These are phyloP conservation scores for Ceratobasidium sp. DNA, from an alignment of 1,284 basidiomycete genomes.

Conservation along the genomic window DNA sequence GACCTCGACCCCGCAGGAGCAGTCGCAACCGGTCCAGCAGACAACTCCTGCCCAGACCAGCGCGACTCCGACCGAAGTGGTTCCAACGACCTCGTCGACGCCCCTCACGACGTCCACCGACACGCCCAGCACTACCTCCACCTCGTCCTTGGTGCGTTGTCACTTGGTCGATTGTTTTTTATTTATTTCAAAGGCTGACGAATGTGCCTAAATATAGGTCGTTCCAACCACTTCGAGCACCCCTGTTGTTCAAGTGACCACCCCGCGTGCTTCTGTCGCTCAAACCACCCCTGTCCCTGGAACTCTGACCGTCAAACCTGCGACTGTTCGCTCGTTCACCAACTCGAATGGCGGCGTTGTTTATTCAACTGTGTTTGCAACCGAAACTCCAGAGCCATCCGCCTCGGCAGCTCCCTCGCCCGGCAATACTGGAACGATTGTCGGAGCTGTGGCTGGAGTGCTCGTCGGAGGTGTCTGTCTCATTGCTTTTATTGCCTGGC, in stretches of 20 bases:
- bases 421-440: constrained; percentile 34
- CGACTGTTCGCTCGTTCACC: not conserved
- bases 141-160: not conserved
- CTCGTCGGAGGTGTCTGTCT: constrained; percentile 35
- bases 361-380: not conserved
- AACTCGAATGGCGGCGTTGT: constrained; percentile 4
- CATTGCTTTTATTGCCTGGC: constrained; percentile 33
- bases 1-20: not conserved
- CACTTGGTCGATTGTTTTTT: not conserved
- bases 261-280: not conserved
- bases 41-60: not conserved
- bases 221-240: constrained; percentile 4
- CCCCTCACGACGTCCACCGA: not conserved
- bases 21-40: not conserved
- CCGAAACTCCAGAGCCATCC: not conserved
- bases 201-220: not conserved
- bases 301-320: not conserved
- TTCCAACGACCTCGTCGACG: not conserved
- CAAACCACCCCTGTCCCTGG: not conserved
- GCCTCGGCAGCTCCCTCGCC: constrained; percentile 7
- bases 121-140: not conserved
- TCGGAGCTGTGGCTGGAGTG: constrained; percentile 39
- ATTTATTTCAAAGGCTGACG: not conserved
- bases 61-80: not conserved
- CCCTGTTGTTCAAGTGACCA: not conserved